Evolutionary conservation across 2,329 filamentous ascomycete genomes (phyloP).

Genomic region (Sphaceloma murrayae): DNA sequence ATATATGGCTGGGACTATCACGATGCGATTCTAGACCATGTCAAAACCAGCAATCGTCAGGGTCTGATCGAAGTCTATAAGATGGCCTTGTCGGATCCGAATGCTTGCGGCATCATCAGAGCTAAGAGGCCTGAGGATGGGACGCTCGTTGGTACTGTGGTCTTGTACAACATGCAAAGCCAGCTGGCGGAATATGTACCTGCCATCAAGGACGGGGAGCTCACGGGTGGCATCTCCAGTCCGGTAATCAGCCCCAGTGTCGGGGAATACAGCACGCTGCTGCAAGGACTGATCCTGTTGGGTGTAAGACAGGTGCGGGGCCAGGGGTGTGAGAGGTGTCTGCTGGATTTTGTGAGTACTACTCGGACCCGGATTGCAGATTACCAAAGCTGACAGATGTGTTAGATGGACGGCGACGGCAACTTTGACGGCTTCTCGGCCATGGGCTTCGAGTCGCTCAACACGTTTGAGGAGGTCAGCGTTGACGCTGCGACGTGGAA

Average conservation of each 20-base stretch:
- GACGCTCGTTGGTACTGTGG: slow-evolving; percentile 64
- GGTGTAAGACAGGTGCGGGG: slow-evolving; percentile 74
- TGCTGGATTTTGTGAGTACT: slow-evolving; percentile 70
- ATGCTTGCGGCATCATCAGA: slow-evolving; percentile 70
- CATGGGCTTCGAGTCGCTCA: slow-evolving; percentile 71
- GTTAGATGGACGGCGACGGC: slow-evolving; percentile 61
- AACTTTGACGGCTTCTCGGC: slow-evolving; percentile 62
- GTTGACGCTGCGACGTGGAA: slow-evolving; percentile 55
- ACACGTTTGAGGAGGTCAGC: slow-evolving; percentile 74
- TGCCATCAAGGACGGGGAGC: slow-evolving; percentile 48
- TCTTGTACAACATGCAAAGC: slow-evolving; percentile 65
- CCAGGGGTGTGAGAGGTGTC: slow-evolving; percentile 60
- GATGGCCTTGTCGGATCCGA: slow-evolving; percentile 59
- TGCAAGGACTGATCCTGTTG: slow-evolving; percentile 72
- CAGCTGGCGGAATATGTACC: slow-evolving; percentile 61
- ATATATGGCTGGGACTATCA: slow-evolving; percentile 72
- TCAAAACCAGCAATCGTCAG: slow-evolving; percentile 62
- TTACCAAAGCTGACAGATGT: slow-evolving; percentile 25
- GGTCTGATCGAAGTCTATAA: slow-evolving; percentile 74
- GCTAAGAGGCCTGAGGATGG: slow-evolving; percentile 62
- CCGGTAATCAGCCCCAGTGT: slow-evolving; percentile 63
- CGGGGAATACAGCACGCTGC: slow-evolving; percentile 58
- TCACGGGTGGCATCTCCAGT: slow-evolving; percentile 67
- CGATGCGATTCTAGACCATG: slow-evolving; percentile 63
- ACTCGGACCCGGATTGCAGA: not conserved